A percentile compares a stretch with the other conserved stretches of the same genome.
Conservation (phyloP, 2,329 filamentous ascomycete genomes). For the Pyrenophora teres region DNA sequence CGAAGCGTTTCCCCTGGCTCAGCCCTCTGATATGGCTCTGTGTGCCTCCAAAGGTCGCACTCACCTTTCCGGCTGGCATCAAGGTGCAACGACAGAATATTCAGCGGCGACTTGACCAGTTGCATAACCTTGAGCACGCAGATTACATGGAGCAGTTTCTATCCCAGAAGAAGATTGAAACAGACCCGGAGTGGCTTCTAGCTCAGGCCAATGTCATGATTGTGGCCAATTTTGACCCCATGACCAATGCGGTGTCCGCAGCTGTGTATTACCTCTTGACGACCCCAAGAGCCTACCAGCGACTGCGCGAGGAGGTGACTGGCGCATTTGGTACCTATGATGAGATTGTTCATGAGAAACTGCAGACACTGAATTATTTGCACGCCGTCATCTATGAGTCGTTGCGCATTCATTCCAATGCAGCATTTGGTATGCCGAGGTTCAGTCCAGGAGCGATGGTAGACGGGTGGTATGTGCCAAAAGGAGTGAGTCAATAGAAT, state of each 20-base stretch:
- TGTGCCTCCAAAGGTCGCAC: neutral
- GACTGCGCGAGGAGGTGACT: neutral
- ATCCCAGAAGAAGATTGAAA: too few species aligned
- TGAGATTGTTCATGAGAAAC: conserved; percentile 29
- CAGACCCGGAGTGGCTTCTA: too few species aligned
- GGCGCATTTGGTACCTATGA: neutral
- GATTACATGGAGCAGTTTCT: neutral
- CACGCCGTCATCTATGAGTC: conserved; percentile 40
- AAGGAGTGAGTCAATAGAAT: conserved; percentile 1
- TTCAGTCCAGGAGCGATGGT: neutral
- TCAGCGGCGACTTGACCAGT: too few species aligned
- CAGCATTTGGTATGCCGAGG: neutral
- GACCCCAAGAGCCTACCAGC: neutral
- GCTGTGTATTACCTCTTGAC: neutral
- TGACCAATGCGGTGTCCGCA: neutral
- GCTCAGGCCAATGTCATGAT: too few species aligned
- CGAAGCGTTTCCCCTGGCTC: too few species aligned
- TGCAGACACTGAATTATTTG: conserved; percentile 30
- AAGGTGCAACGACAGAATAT: too few species aligned
- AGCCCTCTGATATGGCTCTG: neutral
- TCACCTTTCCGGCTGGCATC: too few species aligned
- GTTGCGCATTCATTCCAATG: conserved; percentile 40
- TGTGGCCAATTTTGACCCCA: too few species aligned
- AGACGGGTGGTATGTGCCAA: neutral
- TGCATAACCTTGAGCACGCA: too few species aligned